Conservation (phyloP, 2,329 filamentous ascomycete genomes). For the Aspergillus sp. region DNA sequence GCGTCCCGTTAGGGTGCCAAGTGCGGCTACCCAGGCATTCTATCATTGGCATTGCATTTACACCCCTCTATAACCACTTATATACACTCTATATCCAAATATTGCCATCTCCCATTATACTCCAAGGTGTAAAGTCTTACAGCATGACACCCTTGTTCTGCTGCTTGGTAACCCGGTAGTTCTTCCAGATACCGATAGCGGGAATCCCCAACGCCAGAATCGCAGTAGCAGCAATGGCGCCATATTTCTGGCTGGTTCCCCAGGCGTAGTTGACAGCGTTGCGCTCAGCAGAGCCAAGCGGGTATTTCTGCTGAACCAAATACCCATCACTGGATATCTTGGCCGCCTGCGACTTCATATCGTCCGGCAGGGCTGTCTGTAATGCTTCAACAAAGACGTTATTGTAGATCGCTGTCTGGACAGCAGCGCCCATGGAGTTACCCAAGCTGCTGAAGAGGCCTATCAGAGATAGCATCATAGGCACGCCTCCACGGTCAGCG, state of each 20-base stretch:
- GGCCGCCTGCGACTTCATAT: conserved; percentile 11
- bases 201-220: conserved; percentile 29
- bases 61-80: neutral
- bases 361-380: conserved; percentile 37
- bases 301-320: conserved; percentile 21
- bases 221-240: conserved; percentile 29
- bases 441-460: conserved; percentile 30
- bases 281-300: conserved; percentile 21
- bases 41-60: neutral
- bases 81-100: neutral
- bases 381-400: conserved; percentile 48
- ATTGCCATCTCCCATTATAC: neutral
- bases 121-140: neutral
- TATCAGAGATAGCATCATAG: conserved; percentile 37
- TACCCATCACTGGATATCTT: conserved; percentile 23
- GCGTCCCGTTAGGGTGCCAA: no score
- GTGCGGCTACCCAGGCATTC: no score
- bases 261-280: conserved; percentile 33
- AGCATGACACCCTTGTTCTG: conserved; percentile 14
- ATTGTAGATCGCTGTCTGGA: conserved; percentile 48
- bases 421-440: conserved; percentile 27
- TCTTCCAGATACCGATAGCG: conserved; percentile 32
- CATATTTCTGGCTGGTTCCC: conserved; percentile 32
- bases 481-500: conserved; percentile 49
- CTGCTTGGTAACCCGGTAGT: conserved; percentile 32